Conservation (phyloP, 106 monocot species). For the Phalaenopsis aphrodite region DNA sequence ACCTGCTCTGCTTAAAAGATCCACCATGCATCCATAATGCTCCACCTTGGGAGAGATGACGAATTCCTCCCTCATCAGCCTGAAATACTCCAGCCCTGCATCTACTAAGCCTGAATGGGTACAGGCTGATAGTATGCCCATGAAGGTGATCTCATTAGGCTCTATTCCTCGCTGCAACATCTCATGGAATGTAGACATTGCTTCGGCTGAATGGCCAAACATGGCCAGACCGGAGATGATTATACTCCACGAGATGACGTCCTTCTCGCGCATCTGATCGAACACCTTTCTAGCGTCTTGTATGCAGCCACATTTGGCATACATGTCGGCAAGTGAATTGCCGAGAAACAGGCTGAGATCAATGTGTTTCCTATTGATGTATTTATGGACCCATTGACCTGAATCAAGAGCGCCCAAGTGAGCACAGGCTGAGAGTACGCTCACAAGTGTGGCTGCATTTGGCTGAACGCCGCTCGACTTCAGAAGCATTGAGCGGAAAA, state of each 20-base stretch:
- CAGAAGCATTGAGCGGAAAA: constrained; percentile 19
- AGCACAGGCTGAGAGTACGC: constrained; percentile 28
- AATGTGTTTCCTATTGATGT: constrained; percentile 9
- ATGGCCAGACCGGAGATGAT: constrained; percentile 20
- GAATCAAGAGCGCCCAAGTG: constrained; percentile 26
- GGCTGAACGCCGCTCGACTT: neutral
- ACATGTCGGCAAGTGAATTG: constrained; percentile 30
- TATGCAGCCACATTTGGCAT: constrained; percentile 27
- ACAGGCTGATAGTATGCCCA: constrained; percentile 28
- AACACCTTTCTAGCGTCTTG: constrained; percentile 20
- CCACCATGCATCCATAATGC: constrained; percentile 32
- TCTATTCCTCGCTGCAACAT: constrained; percentile 15
- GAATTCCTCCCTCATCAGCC: constrained; percentile 26
- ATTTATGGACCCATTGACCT: constrained; percentile 27
- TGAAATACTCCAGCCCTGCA: constrained; percentile 16
- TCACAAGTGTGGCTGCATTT: constrained; percentile 26
- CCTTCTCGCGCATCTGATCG: constrained; percentile 19
- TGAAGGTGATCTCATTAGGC: constrained; percentile 29
- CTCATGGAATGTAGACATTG: constrained; percentile 12
- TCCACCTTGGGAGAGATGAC: constrained; percentile 22
- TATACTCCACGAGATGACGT: constrained; percentile 31
- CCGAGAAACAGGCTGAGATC: constrained; percentile 16
- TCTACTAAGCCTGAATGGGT: constrained; percentile 21
- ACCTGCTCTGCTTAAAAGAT: constrained; percentile 31
- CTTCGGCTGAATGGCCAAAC: constrained; percentile 19